Conservation (phyloP, 2,329 filamentous ascomycete species). For the Apiospora saccharicola region DNA sequence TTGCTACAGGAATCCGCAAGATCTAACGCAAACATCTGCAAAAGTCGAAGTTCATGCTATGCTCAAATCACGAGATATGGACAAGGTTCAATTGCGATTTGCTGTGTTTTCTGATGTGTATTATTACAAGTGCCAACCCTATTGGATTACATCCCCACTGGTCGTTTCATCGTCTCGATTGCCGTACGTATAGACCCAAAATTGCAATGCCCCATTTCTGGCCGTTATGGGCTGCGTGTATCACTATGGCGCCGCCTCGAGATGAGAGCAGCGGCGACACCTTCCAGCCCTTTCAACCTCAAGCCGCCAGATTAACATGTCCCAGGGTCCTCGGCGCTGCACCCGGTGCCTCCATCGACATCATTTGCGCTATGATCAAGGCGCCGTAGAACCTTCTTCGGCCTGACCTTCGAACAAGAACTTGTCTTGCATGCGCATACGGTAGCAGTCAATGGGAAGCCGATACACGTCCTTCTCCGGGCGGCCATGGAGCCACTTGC, state of each 20-base stretch:
- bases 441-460: slow-evolving; percentile 56
- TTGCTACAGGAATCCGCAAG: not conserved
- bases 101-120: too few relatives aligned
- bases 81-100: not conserved
- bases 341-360: slow-evolving; percentile 28
- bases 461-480: slow-evolving; percentile 52
- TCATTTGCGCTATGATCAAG: slow-evolving; percentile 33
- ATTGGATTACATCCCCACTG: too few relatives aligned
- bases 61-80: not conserved
- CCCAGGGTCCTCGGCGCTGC: too few relatives aligned
- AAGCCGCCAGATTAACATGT: too few relatives aligned
- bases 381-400: slow-evolving; percentile 38
- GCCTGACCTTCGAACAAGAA: slow-evolving; percentile 38
- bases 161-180: too few relatives aligned
- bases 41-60: not conserved
- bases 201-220: not conserved
- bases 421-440: slow-evolving; percentile 52
- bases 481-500: slow-evolving; percentile 53
- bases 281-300: too few relatives aligned
- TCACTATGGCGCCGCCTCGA: not conserved
- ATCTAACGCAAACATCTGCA: not conserved
- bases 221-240: not conserved
- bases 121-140: too few relatives aligned
- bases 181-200: not conserved
- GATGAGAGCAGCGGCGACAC: not conserved